A percentile compares a stretch with the other conserved stretches of the same genome.
phyloP scores from a whole-genome alignment of 768 basidiomycete species.

The Naganishia onofrii region DNA sequence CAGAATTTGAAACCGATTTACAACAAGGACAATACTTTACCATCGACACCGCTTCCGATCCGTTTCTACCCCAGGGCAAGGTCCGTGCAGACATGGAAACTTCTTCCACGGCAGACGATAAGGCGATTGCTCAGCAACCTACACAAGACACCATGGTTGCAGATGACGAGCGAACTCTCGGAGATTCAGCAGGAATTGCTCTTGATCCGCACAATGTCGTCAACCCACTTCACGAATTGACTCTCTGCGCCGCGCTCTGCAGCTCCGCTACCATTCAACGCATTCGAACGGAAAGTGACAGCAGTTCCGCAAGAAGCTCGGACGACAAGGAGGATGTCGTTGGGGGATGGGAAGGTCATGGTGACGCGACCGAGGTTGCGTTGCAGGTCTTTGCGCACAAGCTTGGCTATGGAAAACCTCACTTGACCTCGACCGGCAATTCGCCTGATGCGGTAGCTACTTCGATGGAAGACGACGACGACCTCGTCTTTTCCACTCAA shows the following conservation, averaged over 20 bases:
- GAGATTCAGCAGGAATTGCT: neutral
- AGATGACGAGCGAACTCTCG: conserved; percentile 32
- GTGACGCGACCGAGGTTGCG: conserved; percentile 62
- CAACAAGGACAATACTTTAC: conserved; percentile 29
- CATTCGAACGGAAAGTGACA: conserved; percentile 23
- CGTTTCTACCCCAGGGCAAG: conserved; percentile 52
- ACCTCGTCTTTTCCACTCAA: conserved; percentile 38
- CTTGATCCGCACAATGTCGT: conserved; percentile 48
- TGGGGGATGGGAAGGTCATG: conserved; percentile 55
- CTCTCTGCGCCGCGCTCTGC: conserved; percentile 53
- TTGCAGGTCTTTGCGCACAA: conserved; percentile 61
- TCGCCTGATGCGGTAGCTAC: conserved; percentile 16
- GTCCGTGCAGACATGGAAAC: conserved; percentile 25
- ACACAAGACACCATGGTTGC: conserved; percentile 31
- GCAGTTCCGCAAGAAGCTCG: conserved; percentile 22
- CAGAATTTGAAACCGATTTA: conserved; percentile 39
- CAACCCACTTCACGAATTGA: conserved; percentile 44
- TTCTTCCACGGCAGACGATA: conserved; percentile 31
- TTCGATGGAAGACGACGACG: conserved; percentile 35
- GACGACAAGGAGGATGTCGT: conserved; percentile 47
- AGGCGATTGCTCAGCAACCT: conserved; percentile 24
- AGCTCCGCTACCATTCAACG: conserved; percentile 52
- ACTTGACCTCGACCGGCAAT: conserved; percentile 44
- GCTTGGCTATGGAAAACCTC: conserved; percentile 56
- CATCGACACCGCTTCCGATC: conserved; percentile 50